A percentile compares a stretch with the other conserved stretches of the same genome.
phyloP scores from a whole-genome alignment of 106 monocot species.

The Phalaenopsis equestris region DNA sequence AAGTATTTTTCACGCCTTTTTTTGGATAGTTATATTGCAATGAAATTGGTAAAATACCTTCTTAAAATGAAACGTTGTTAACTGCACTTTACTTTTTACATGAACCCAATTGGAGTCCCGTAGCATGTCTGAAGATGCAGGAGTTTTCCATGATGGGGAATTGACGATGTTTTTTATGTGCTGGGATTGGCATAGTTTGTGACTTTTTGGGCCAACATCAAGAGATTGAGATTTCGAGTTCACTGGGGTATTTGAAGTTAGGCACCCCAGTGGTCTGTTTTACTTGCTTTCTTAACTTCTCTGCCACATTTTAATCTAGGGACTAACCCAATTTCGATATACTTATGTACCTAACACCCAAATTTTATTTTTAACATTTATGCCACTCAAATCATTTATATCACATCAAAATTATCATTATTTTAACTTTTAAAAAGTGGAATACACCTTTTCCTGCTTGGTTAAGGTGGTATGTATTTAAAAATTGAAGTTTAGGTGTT shows the following conservation, averaged over 20 bases:
- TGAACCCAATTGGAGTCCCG: background rate
- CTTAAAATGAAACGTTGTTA: background rate
- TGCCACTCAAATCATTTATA: no score
- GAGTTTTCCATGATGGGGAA: background rate
- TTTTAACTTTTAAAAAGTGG: no score
- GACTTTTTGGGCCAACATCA: background rate
- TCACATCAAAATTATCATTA: no score
- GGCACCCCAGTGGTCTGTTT: background rate
- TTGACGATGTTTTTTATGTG: background rate
- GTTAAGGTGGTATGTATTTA: no score
- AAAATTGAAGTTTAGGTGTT: no score
- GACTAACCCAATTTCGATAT: no score
- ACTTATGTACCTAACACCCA: no score
- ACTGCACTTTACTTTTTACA: background rate
- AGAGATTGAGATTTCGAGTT: background rate
- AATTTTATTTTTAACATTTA: no score
- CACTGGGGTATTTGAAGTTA: background rate
- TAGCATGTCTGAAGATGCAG: background rate
- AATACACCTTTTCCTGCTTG: no score
- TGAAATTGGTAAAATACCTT: background rate
- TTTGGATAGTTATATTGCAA: background rate
- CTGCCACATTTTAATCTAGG: background rate
- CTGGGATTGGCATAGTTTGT: background rate
- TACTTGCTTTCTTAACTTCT: background rate
- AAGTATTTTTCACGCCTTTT: background rate